Evolutionary conservation across 495 filamentous ascomycete species (phyloP), one percentile per base, ranked within the genome.

Genomic region (Podospora australis): DNA sequence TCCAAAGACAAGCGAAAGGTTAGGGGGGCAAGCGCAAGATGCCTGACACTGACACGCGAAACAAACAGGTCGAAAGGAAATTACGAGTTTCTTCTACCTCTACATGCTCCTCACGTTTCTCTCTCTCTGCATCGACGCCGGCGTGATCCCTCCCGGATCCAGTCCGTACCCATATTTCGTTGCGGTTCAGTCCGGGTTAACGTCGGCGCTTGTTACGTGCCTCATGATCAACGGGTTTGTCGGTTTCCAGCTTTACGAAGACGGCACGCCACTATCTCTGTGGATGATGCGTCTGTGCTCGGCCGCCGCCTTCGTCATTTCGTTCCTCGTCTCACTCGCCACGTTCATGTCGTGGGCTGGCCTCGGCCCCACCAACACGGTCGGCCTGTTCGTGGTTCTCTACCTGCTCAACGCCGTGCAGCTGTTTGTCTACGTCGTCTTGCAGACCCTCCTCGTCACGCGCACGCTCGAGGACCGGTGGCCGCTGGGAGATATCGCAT

Each of bases 211-310:
- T 16, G 87, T 88, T 63, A 90, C 86, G 8, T 94, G 85, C 67
- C 74, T 99, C 32, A 70, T 97, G 47, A 86, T 99, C 74, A 97
- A 97, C 65, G 92, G 94, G 23, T 99, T 99, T 63, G 91, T 99
- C 32, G 92, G 92, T 28, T 99, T 97, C 70, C 94, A 97, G 69
- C 78, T 99, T 4, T 99, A 97, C 66, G 92, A 99, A 67, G 92
- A 99, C 64, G 92, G 92, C n/a, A 99, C 92, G 2, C 83, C 83
- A 6, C 75, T 96, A 28, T 96, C 91, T 0, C 81, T 99, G 23
- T 99, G 91, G 92, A 80, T 96, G 48, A 74, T 99, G 42, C 83
- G 94, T 24, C 57, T 86, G 9, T 81, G 75, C 48, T 92, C 87
- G 2, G 68, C 83, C 1, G 79, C 71, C 42, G 92, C 94, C 75